Percentiles rank a stretch among this genome's conserved stretches.
Conservation (phyloP, 495 filamentous ascomycete species). For the Daldinia childiae region DNA sequence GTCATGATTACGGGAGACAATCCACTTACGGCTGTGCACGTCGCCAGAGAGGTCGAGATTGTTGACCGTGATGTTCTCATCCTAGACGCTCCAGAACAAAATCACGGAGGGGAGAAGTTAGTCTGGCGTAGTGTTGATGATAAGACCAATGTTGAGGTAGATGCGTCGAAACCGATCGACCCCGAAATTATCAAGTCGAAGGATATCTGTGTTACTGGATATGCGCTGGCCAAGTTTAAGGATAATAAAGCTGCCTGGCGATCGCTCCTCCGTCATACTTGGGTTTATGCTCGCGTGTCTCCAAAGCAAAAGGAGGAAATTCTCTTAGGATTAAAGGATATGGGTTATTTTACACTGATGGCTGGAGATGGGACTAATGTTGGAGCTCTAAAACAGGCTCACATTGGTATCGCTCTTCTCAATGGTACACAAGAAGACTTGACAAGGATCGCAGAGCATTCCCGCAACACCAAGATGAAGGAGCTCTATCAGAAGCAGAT, state of each 20-base stretch:
- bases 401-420: conserved; percentile 93
- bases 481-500: conserved; percentile 98
- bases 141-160: conserved; percentile 84
- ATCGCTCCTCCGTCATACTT: conserved; percentile 83
- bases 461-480: conserved; percentile 95
- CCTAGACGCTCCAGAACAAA: conserved; percentile 92
- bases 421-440: conserved; percentile 95
- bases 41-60: conserved; percentile 95
- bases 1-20: conserved; percentile 99
- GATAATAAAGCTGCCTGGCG: conserved; percentile 73
- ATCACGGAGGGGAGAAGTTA: conserved; percentile 79
- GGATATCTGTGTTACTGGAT: conserved; percentile 96
- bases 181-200: conserved; percentile 82
- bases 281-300: conserved; percentile 98
- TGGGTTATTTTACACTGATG: conserved; percentile 98
- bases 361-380: conserved; percentile 99
- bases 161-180: conserved; percentile 84
- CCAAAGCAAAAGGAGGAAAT: conserved; percentile 99
- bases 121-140: conserved; percentile 98
- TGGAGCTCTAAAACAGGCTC: conserved; percentile 96
- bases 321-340: conserved; percentile 91
- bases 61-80: conserved; percentile 96
- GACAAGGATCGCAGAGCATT: conserved; percentile 89
- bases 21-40: conserved; percentile 93
- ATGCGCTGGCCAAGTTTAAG: conserved; percentile 90